These are phyloP conservation scores for Arthrocladium fulminans DNA, from an alignment of 2,329 filamentous ascomycete genomes.

Conservation along the genomic window DNA sequence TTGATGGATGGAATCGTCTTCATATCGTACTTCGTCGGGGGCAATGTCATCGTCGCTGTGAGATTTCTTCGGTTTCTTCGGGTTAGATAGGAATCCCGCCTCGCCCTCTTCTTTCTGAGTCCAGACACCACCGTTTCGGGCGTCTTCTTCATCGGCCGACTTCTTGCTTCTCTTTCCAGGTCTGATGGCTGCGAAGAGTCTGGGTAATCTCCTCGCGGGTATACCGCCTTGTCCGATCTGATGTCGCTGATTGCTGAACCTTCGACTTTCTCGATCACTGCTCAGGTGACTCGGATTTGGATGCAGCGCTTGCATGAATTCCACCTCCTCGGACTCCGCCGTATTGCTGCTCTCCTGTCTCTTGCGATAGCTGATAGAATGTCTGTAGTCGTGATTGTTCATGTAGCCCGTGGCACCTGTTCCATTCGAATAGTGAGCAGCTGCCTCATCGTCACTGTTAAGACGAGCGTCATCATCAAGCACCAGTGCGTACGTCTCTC, in stretches of 20 bases:
- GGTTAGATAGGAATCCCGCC: not conserved
- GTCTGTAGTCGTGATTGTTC: not conserved
- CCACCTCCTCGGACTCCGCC: conserved; percentile 4
- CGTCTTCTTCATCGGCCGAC: not conserved
- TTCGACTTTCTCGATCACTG: conserved; percentile 5
- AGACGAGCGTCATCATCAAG: conserved; percentile 1
- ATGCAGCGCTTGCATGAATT: conserved; percentile 4
- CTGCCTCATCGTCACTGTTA: conserved; percentile 8
- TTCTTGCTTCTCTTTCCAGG: conserved; percentile 5
- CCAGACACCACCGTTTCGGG: not conserved
- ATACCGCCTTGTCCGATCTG: conserved; percentile 4
- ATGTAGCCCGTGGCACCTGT: not conserved
- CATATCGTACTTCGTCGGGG: not conserved
- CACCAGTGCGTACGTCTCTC: conserved; percentile 18
- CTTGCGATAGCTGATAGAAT: not conserved
- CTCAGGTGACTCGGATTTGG: conserved; percentile 6
- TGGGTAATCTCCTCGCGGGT: conserved; percentile 3
- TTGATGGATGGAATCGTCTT: not conserved
- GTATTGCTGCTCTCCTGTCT: not conserved
- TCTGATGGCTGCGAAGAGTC: conserved; percentile 7
- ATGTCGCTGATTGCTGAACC: conserved; percentile 1
- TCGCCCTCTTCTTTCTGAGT: not conserved
- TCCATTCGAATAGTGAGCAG: conserved; percentile 1
- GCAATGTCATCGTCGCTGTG: not conserved
- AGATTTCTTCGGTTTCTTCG: not conserved